These are phyloP conservation scores for Reticulascus tulasneorum DNA, from an alignment of 2,329 filamentous ascomycete species.

Conservation along the genomic window DNA sequence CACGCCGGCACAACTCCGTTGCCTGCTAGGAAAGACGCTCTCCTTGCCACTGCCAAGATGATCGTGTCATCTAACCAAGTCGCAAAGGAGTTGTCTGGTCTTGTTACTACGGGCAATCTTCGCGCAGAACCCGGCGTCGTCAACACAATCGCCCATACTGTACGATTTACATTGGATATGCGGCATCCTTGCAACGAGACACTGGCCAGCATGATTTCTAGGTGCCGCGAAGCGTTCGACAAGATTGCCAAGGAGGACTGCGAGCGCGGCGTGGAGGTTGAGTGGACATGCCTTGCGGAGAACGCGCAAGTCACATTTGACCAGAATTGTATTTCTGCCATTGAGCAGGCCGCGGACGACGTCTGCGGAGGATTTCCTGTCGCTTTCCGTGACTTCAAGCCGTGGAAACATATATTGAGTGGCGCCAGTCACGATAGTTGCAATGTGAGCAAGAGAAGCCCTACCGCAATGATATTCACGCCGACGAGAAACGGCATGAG, in stretches of 20 bases:
- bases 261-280: constrained; percentile 49
- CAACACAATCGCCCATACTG: constrained; percentile 65
- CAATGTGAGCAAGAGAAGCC: constrained; percentile 26
- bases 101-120: constrained; percentile 25
- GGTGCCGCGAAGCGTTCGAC: constrained; percentile 34
- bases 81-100: constrained; percentile 18
- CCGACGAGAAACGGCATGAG: constrained; percentile 31
- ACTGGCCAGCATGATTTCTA: constrained; percentile 47
- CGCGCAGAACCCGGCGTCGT: constrained; percentile 51
- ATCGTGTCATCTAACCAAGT: constrained; percentile 22
- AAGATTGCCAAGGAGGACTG: constrained; percentile 47
- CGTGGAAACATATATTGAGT: constrained; percentile 28
- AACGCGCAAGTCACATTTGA: constrained; percentile 61
- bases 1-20: constrained; percentile 28
- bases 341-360: constrained; percentile 52
- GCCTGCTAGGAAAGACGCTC: constrained; percentile 23
- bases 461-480: constrained; percentile 35
- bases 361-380: constrained; percentile 35
- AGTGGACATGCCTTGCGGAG: constrained; percentile 58
- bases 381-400: constrained; percentile 19
- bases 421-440: constrained; percentile 36
- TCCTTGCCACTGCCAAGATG: constrained; percentile 29
- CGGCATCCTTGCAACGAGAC: constrained; percentile 52
- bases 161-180: constrained; percentile 64
- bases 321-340: constrained; percentile 60